Conservation (phyloP, 345 rosid genomes). For the Euclidium syriacum region DNA sequence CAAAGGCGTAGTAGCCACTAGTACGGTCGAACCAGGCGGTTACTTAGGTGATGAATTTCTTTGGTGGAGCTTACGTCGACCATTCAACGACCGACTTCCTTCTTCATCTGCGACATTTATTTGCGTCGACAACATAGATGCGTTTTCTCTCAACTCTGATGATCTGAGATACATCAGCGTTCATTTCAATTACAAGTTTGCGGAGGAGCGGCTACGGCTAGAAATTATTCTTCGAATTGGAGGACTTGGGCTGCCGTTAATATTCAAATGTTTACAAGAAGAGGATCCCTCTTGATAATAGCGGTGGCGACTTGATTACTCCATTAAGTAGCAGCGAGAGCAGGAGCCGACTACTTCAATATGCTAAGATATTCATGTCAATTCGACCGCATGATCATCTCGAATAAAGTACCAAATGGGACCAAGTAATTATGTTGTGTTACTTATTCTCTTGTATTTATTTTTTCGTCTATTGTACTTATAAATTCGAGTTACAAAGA, state of each 20-base stretch:
- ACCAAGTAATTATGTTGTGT: no score
- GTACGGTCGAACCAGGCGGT: slow-evolving; percentile 68
- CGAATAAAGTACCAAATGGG: no score
- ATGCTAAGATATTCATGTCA: slow-evolving; percentile 82
- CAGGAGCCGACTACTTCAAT: slow-evolving; percentile 49
- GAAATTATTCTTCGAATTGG: slow-evolving; percentile 93
- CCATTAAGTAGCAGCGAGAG: slow-evolving; percentile 46
- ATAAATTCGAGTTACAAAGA: no score
- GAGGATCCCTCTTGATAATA: slow-evolving; percentile 41
- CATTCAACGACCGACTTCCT: slow-evolving; percentile 73
- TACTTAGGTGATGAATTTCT: slow-evolving; percentile 85
- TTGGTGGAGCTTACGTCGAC: slow-evolving; percentile 91
- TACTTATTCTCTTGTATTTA: no score
- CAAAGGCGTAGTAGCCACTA: slow-evolving; percentile 67
- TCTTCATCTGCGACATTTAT: slow-evolving; percentile 82
- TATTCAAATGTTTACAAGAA: slow-evolving; percentile 62
- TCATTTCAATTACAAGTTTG: slow-evolving; percentile 76
- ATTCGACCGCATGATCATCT: slow-evolving; percentile 83
- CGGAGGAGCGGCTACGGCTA: slow-evolving; percentile 69
- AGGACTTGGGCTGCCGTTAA: slow-evolving; percentile 92
- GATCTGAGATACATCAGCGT: slow-evolving; percentile 74
- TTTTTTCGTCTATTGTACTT: no score
- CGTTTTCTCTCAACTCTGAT: slow-evolving; percentile 53
- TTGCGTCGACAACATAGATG: slow-evolving; percentile 56
- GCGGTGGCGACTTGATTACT: slow-evolving; percentile 37